Conservation (phyloP, 345 rosid genomes). For the Dovyalis caffra region DNA sequence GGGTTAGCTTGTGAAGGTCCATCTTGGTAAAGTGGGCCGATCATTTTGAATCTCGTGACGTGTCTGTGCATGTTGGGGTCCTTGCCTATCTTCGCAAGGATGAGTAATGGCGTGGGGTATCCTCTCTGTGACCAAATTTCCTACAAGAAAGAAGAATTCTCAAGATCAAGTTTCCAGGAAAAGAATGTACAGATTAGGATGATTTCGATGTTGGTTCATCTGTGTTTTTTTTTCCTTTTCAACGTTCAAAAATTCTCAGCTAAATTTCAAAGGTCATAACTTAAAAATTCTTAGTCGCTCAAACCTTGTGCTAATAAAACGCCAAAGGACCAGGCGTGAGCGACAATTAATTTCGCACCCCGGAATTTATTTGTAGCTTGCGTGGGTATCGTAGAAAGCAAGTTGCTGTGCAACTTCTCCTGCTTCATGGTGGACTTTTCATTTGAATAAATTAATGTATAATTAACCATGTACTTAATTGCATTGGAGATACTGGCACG, state of each 20-base stretch:
- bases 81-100: no score
- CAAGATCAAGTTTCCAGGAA: not conserved
- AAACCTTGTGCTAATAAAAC: not conserved
- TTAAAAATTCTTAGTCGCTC: no score
- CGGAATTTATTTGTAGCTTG: not conserved
- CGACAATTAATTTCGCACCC: not conserved
- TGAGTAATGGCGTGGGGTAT: not conserved
- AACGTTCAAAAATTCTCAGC: no score
- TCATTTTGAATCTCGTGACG: no score
- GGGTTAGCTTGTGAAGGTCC: not conserved
- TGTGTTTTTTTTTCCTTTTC: no score
- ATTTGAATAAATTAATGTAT: not conserved
- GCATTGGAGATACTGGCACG: not conserved
- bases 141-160: not conserved
- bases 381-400: not conserved
- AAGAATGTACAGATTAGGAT: not conserved
- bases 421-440: no score
- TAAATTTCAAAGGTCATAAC: no score
- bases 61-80: not conserved
- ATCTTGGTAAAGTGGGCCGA: not conserved
- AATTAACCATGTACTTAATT: not conserved
- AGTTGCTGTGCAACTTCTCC: not conserved
- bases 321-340: not conserved
- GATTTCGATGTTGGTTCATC: not conserved
- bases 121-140: not conserved